Conservation (phyloP, 2,329 filamentous ascomycete species). For the Epichloe uncinata region DNA sequence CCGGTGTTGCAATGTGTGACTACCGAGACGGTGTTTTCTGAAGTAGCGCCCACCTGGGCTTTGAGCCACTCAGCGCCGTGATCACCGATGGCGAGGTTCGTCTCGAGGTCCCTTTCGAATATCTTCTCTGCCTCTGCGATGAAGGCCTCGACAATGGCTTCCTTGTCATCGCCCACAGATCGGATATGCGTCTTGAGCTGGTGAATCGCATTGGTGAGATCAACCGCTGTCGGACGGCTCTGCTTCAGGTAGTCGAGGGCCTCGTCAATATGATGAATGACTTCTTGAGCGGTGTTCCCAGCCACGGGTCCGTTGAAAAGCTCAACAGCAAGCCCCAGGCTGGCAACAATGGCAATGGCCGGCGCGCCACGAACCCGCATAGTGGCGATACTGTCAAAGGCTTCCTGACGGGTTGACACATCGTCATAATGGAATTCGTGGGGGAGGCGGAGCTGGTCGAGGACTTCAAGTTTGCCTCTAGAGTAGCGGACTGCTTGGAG, state of each 20-base stretch:
- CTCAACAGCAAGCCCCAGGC: slow-evolving; percentile 77
- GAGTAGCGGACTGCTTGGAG: slow-evolving; percentile 69
- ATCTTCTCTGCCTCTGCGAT: slow-evolving; percentile 74
- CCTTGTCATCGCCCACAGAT: slow-evolving; percentile 29
- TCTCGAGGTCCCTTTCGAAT: slow-evolving; percentile 71
- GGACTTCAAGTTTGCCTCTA: slow-evolving; percentile 58
- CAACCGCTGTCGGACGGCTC: slow-evolving; percentile 87
- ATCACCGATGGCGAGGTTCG: slow-evolving; percentile 75
- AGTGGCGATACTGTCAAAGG: slow-evolving; percentile 68
- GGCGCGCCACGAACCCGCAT: slow-evolving; percentile 74
- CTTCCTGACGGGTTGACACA: slow-evolving; percentile 57
- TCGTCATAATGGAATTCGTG: slow-evolving; percentile 69
- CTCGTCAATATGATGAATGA: slow-evolving; percentile 57
- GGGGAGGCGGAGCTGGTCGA: slow-evolving; percentile 72
- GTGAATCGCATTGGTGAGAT: slow-evolving; percentile 77
- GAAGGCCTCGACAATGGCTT: slow-evolving; percentile 53
- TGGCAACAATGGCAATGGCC: slow-evolving; percentile 95
- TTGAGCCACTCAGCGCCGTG: slow-evolving; percentile 76
- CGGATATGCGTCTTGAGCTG: slow-evolving; percentile 59
- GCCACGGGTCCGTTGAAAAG: slow-evolving; percentile 41
- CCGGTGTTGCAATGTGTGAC: slow-evolving; percentile 98
- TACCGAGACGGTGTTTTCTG: slow-evolving; percentile 51
- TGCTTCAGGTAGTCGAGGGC: slow-evolving; percentile 78
- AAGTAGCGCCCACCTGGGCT: slow-evolving; percentile 37
- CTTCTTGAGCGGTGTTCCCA: slow-evolving; percentile 35